These are phyloP conservation scores for Globisporangium irregulare DNA, from an alignment of 352 stramenopile genomes.

Conservation along the genomic window DNA sequence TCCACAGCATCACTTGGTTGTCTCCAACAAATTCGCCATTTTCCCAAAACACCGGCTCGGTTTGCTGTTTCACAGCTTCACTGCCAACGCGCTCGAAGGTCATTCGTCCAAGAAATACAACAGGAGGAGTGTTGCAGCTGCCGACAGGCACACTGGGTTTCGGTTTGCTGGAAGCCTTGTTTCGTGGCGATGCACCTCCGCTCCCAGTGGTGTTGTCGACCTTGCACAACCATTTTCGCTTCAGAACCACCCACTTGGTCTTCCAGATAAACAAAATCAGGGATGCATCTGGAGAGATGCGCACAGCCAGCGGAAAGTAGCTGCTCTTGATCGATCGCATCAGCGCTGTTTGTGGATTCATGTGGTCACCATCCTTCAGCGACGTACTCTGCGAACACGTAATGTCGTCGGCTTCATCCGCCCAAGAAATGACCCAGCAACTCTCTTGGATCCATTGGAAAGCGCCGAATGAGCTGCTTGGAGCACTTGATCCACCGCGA, in stretches of 20 bases:
- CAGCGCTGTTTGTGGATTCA: constrained; percentile 75
- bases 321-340: constrained; percentile 82
- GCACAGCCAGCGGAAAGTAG: constrained; percentile 63
- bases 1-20: constrained; percentile 65
- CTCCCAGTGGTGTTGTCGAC: constrained; percentile 21
- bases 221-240: constrained; percentile 78
- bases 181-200: constrained; percentile 21
- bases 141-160: constrained; percentile 37
- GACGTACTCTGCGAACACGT: constrained; percentile 83
- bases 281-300: constrained; percentile 56
- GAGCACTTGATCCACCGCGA: constrained; percentile 22
- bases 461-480: constrained; percentile 12
- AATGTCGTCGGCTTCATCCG: constrained; percentile 77
- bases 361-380: constrained; percentile 76
- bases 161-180: constrained; percentile 22
- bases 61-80: background rate
- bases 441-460: constrained; percentile 77
- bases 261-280: constrained; percentile 78
- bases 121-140: constrained; percentile 50
- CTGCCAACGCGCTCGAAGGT: background rate
- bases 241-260: constrained; percentile 68
- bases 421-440: constrained; percentile 85
- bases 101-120: constrained; percentile 22
- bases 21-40: constrained; percentile 68
- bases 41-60: constrained; percentile 40